Evolutionary conservation across 73 alveolate species (phyloP), one percentile per base, ranked within the genome.

Genomic region (Paramecium sexaurelia): DNA sequence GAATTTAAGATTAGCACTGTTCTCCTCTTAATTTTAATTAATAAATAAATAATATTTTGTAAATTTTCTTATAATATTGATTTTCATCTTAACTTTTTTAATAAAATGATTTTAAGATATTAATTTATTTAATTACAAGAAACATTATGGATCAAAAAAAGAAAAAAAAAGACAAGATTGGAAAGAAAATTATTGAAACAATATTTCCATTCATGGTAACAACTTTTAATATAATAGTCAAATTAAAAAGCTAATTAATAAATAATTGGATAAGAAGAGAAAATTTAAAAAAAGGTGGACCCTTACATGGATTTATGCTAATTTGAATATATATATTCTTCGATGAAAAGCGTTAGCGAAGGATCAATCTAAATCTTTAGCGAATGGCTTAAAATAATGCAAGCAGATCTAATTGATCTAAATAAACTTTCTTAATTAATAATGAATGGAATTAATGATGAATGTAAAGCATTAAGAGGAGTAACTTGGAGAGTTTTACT

Each of bases 311-410:
- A 78, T 39, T 27, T 78, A 8, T 78, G 90, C 19, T 7, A 78
- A 45, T 78, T 78, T 78, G 90, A 78, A 43, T 78, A 78, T 32
- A 45, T 78, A 36, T 71, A 71, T 19, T 71, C 86, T 2, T 78
- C 90, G n/a, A 78, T 78, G 90, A 41, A 78, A 78, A 29, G 61
- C 7, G 90, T 78, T 7, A 78, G 73, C 24, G 90, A 78, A 78
- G 75, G 45, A 19, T 78, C 90, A 2, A 43, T 78, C 19, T 41
- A 19, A 40, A 41, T 22, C n/a, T 78, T 29, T 17, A 24, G 75
- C 20, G 90, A 78, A 41, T 78, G 90, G 68, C 8, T 78, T n/a
- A 78, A 41, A 45, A 39, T 78, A 2, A 22, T 78, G 90, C 29
- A 78, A 40, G 40, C 43, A 11, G 90, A 78, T 36, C 29, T 26